A percentile compares a stretch with the other conserved stretches of the same genome.
Evolutionary conservation across 2,329 filamentous ascomycete genomes (phyloP).

Genomic region (Microsporum ferrugineum): DNA sequence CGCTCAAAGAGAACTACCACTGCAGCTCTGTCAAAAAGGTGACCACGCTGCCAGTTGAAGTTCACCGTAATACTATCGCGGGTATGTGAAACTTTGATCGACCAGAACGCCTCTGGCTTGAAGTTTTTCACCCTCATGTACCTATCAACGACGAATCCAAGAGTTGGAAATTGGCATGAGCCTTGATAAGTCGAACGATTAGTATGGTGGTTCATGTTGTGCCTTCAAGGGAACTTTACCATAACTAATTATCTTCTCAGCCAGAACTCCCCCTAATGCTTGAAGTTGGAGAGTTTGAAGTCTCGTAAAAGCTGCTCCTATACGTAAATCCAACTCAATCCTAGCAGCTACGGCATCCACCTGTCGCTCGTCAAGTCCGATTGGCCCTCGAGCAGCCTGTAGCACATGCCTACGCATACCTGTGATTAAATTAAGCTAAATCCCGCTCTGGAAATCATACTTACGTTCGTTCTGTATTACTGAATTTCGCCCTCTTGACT

Average conservation of each 20-base stretch:
- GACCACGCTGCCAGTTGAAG: constrained; percentile 71
- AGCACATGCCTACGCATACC: constrained; percentile 61
- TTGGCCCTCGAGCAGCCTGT: constrained; percentile 64
- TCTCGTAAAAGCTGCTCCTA: constrained; percentile 84
- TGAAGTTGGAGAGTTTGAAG: constrained; percentile 73
- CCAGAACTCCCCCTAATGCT: constrained; percentile 55
- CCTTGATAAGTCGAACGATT: constrained; percentile 36
- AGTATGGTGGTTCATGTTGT: neutral
- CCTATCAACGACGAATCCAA: constrained; percentile 92
- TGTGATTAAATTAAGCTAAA: constrained; percentile 10
- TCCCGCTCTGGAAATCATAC: constrained; percentile 23
- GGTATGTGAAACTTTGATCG: constrained; percentile 70
- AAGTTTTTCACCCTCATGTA: constrained; percentile 94
- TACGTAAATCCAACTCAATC: constrained; percentile 84
- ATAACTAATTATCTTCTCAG: constrained; percentile 63
- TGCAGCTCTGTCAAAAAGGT: constrained; percentile 77
- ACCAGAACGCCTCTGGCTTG: constrained; percentile 84
- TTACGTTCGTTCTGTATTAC: constrained; percentile 85
- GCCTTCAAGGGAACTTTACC: constrained; percentile 39
- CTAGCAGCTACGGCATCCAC: constrained; percentile 77
- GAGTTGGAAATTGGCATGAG: constrained; percentile 91
- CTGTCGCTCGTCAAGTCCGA: constrained; percentile 70
- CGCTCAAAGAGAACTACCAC: constrained; percentile 75
- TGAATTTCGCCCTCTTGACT: constrained; percentile 80
- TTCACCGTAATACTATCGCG: constrained; percentile 67